Percentiles rank a stretch among this genome's conserved stretches.
Conservation (phyloP, 306 rosid species). For the Rubus parviflorus region DNA sequence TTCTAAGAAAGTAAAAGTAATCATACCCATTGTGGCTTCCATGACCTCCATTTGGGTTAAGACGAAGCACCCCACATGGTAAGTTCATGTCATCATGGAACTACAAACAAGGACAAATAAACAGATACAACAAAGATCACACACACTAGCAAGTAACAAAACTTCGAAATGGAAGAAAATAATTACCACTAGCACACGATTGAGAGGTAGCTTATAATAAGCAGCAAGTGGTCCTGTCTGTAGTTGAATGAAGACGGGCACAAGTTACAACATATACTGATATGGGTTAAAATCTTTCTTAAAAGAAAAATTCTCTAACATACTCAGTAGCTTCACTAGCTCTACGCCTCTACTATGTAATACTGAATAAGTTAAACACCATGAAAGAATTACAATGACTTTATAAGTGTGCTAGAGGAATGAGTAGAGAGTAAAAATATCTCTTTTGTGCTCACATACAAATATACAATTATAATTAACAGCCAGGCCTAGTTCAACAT, state of each 20-base stretch:
- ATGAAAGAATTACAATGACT: neutral
- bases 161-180: neutral
- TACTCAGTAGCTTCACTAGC: neutral
- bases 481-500: neutral
- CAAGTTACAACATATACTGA: neutral
- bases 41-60: conserved; percentile 74
- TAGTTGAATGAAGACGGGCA: conserved; percentile 29
- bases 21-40: conserved; percentile 84
- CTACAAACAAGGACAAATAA: conserved; percentile 40
- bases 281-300: neutral
- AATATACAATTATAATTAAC: neutral
- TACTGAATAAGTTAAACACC: neutral
- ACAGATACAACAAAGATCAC: neutral
- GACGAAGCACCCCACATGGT: conserved; percentile 95
- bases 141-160: neutral
- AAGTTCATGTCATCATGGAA: conserved; percentile 86
- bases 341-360: neutral
- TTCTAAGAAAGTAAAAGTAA: neutral
- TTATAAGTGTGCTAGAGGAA: neutral
- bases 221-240: conserved; percentile 93
- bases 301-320: neutral
- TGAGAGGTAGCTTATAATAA: conserved; percentile 92
- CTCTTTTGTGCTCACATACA: neutral
- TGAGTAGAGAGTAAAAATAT: neutral
- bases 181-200: conserved; percentile 83